phyloP scores from a whole-genome alignment of 179 eudicot species.

The Camellia oleifera region DNA sequence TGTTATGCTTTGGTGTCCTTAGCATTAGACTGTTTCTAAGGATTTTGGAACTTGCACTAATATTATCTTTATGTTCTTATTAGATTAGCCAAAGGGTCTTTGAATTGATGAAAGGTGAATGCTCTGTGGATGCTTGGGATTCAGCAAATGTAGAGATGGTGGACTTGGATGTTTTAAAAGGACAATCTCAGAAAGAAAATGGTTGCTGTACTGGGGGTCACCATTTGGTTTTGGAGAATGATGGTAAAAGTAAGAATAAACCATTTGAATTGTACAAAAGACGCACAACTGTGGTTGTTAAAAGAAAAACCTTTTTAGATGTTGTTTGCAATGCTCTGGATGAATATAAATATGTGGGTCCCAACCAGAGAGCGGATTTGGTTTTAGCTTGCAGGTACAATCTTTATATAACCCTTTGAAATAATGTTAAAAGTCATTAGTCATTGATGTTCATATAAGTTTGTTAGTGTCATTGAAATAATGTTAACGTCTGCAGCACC shows the following conservation, averaged over 20 bases:
- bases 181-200: slow-evolving; percentile 29
- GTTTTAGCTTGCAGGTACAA: slow-evolving; percentile 90
- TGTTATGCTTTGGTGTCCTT: background rate
- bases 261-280: slow-evolving; percentile 79
- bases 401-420: background rate
- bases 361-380: slow-evolving; percentile 86
- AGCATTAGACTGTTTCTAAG: background rate
- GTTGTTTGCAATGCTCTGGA: slow-evolving; percentile 83
- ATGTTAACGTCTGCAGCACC: too few relatives aligned
- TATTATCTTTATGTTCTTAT: slow-evolving; percentile 9
- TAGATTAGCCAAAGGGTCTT: slow-evolving; percentile 92
- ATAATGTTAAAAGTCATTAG: background rate
- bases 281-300: slow-evolving; percentile 70
- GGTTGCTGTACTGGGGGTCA: slow-evolving; percentile 17
- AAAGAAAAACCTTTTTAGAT: slow-evolving; percentile 66
- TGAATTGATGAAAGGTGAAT: slow-evolving; percentile 62
- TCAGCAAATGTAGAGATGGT: slow-evolving; percentile 29
- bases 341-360: slow-evolving; percentile 86
- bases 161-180: slow-evolving; percentile 34
- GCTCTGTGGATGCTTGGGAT: slow-evolving; percentile 36
- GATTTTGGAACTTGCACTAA: background rate
- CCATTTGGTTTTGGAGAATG: slow-evolving; percentile 32
- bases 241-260: slow-evolving; percentile 36
- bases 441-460: background rate
- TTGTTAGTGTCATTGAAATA: too few relatives aligned